Evolutionary conservation across 2,329 filamentous ascomycete genomes (phyloP).

Genomic region (Arthrobotrys megalospora): DNA sequence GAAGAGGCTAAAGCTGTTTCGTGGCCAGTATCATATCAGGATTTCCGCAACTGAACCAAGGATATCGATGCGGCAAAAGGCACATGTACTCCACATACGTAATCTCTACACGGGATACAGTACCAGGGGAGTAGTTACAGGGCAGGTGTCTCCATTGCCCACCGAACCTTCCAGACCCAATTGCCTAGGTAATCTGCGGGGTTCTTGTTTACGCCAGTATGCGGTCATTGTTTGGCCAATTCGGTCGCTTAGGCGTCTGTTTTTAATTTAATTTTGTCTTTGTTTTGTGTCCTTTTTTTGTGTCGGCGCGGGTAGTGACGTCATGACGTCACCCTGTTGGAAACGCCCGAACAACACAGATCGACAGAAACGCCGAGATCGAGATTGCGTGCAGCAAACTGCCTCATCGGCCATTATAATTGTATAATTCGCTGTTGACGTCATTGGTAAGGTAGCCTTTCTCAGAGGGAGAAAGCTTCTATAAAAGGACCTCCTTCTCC

Average conservation of each 20-base stretch:
- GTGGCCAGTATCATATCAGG: not conserved
- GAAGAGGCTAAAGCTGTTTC: not conserved
- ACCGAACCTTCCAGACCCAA: not conserved
- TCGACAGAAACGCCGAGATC: slow-evolving; percentile 8
- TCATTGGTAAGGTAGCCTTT: not conserved
- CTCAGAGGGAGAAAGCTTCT: slow-evolving; percentile 16
- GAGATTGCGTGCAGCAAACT: slow-evolving; percentile 29
- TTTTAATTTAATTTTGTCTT: not conserved
- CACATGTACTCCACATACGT: slow-evolving; percentile 18
- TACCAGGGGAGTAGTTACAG: no score
- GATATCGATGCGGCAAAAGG: slow-evolving; percentile 34
- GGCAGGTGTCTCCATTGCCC: not conserved
- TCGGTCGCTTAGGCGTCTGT: slow-evolving; percentile 43
- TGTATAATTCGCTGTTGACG: slow-evolving; percentile 28
- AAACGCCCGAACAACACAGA: slow-evolving; percentile 23
- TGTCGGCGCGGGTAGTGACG: slow-evolving; percentile 46
- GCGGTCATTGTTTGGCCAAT: slow-evolving; percentile 36
- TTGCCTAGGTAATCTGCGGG: not conserved
- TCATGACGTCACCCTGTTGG: slow-evolving; percentile 54
- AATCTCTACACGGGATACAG: not conserved
- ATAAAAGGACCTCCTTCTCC: slow-evolving; percentile 44
- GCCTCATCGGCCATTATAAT: slow-evolving; percentile 20
- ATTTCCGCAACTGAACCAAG: slow-evolving; percentile 8
- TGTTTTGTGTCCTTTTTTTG: no score
- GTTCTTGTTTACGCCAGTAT: slow-evolving; percentile 38